These are phyloP conservation scores for Penicillium sp. DNA, from an alignment of 2,329 filamentous ascomycete genomes.

Conservation along the genomic window DNA sequence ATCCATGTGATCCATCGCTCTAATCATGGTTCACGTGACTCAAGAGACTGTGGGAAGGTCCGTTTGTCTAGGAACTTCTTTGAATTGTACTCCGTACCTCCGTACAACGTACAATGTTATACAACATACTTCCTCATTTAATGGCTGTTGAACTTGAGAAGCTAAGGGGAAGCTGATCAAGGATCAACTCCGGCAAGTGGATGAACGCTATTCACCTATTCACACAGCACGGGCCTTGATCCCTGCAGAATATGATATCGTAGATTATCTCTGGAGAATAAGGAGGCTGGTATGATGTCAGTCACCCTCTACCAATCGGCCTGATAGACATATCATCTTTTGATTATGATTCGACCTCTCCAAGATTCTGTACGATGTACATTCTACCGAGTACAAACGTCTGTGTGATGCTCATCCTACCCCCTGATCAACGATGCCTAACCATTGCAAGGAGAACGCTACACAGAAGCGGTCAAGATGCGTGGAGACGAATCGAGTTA, in stretches of 20 bases:
- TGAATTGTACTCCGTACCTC: not conserved
- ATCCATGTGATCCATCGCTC: not conserved
- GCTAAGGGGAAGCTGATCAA: not conserved
- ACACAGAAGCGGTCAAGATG: slow-evolving; percentile 14
- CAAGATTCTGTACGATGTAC: not conserved
- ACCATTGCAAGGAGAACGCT: not conserved
- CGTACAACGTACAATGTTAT: not conserved
- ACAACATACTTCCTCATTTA: not conserved
- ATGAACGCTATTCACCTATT: not conserved
- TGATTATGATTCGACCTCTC: not conserved
- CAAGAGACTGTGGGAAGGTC: not conserved
- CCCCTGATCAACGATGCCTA: not conserved
- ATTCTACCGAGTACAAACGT: not conserved
- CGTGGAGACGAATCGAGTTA: slow-evolving; percentile 4
- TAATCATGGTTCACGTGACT: not conserved
- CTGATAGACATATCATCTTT: not conserved
- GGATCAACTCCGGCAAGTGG: not conserved
- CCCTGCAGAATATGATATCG: not conserved
- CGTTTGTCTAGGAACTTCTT: not conserved
- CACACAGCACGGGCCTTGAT: not conserved
- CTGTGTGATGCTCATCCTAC: not conserved
- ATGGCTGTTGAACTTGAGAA: not conserved
- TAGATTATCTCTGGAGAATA: not conserved
- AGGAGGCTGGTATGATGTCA: not conserved
- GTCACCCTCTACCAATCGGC: not conserved